Conservation (phyloP, 1,284 basidiomycete species). For the Hymenochaete sp. region DNA sequence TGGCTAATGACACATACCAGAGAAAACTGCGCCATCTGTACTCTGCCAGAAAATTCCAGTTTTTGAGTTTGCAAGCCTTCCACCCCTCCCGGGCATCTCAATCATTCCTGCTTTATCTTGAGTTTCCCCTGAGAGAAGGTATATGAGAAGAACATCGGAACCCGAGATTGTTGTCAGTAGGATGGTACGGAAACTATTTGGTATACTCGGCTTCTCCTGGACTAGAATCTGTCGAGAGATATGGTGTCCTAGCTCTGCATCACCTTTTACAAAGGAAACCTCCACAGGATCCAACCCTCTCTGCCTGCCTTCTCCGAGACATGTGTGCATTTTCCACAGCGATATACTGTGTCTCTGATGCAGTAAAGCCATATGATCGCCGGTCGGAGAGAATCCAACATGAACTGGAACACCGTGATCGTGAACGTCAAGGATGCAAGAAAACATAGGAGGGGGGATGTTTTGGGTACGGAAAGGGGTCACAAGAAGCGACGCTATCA, state of each 20-base stretch:
- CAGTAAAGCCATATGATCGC: conserved; percentile 59
- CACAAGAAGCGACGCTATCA: conserved; percentile 62
- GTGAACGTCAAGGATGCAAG: conserved; percentile 44
- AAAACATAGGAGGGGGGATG: conserved; percentile 92
- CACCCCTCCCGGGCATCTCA: conserved; percentile 22
- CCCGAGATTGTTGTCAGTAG: conserved; percentile 1
- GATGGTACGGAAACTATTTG: conserved; percentile 2
- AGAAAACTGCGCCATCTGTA: conserved; percentile 40
- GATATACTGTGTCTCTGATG: conserved; percentile 60
- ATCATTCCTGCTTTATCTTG: not conserved
- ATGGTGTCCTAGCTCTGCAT: conserved; percentile 14
- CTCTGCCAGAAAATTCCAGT: conserved; percentile 38
- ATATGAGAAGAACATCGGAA: not conserved
- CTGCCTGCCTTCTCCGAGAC: conserved; percentile 51
- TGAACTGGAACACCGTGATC: conserved; percentile 47
- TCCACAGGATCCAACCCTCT: conserved; percentile 53
- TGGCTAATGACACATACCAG: conserved; percentile 33
- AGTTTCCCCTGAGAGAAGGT: not conserved
- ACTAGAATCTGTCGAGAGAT: conserved; percentile 10
- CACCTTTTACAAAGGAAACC: conserved; percentile 26
- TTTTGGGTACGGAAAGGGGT: conserved; percentile 94
- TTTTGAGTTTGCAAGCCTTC: conserved; percentile 35
- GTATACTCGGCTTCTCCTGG: not conserved
- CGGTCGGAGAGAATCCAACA: conserved; percentile 48
- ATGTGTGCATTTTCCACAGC: conserved; percentile 63